These are phyloP conservation scores for Pisolithus orientalis DNA, from an alignment of 768 basidiomycete genomes.

Conservation along the genomic window DNA sequence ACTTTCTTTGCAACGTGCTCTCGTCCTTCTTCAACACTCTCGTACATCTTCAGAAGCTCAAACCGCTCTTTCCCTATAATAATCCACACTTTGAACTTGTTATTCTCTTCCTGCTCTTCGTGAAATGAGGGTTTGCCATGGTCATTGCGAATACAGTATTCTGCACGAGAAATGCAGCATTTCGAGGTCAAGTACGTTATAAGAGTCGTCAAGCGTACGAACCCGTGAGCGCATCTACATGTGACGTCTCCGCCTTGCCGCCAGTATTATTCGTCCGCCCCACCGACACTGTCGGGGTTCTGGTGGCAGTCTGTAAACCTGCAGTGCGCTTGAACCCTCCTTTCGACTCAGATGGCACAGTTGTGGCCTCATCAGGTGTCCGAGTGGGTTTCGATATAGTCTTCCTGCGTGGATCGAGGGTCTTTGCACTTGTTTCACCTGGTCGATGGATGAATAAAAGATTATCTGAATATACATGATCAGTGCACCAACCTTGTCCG, in stretches of 20 bases:
- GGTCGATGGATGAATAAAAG: background rate
- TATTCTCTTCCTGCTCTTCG: slow-evolving; percentile 13
- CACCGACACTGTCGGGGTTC: background rate
- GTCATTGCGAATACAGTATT: slow-evolving; percentile 12
- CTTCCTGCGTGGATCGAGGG: background rate
- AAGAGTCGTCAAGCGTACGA: background rate
- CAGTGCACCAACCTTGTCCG: slow-evolving; percentile 7
- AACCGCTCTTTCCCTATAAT: slow-evolving; percentile 38
- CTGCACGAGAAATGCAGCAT: slow-evolving; percentile 7
- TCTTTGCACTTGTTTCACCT: background rate
- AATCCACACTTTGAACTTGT: slow-evolving; percentile 39
- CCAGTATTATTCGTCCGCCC: background rate
- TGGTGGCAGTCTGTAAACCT: background rate
- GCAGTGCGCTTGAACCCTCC: background rate
- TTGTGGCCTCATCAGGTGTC: background rate
- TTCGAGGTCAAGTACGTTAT: background rate
- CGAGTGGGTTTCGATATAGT: background rate
- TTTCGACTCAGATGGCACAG: background rate
- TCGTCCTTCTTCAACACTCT: slow-evolving; percentile 32
- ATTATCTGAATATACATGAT: background rate
- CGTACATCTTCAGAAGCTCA: slow-evolving; percentile 37
- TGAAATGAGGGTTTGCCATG: slow-evolving; percentile 29
- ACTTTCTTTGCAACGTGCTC: slow-evolving; percentile 42
- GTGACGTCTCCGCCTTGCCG: background rate
- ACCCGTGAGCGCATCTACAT: slow-evolving; percentile 15